Conservation (phyloP, 2,329 filamentous ascomycete species). For the Fusarium chuoi region DNA sequence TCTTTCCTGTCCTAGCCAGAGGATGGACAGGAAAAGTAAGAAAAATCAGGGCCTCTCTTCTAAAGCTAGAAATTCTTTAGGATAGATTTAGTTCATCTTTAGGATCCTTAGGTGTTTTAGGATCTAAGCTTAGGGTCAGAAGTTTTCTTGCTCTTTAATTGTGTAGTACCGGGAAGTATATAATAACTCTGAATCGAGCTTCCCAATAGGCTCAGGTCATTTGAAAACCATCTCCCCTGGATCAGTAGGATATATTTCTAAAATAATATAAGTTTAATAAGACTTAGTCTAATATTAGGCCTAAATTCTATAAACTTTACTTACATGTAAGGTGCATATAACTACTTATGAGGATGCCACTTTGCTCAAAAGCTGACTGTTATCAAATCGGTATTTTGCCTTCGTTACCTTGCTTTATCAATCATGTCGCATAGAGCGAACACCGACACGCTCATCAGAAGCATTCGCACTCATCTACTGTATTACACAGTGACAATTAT, state of each 20-base stretch:
- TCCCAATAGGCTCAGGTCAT: not conserved
- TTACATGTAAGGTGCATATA: not conserved
- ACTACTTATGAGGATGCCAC: not conserved
- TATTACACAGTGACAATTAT: not conserved
- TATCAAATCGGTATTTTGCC: not conserved
- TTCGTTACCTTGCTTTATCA: not conserved
- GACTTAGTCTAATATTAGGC: not conserved
- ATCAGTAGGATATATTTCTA: not conserved
- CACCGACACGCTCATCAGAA: not conserved
- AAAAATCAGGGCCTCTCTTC: not conserved
- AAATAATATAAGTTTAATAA: not conserved
- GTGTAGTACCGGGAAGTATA: too few species aligned
- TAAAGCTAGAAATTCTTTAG: not conserved
- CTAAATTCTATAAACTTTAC: not conserved
- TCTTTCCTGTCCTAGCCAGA: too few species aligned
- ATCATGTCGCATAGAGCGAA: too few species aligned
- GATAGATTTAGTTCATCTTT: not conserved
- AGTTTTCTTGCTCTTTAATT: not conserved
- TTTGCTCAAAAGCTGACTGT: not conserved
- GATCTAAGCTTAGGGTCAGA: not conserved
- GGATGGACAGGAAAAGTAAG: not conserved
- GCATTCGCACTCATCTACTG: not conserved
- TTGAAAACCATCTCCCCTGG: not conserved
- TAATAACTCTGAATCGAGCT: not conserved
- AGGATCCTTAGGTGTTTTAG: not conserved